Percentiles rank a stretch among this genome's conserved stretches.
Conservation (phyloP, 306 rosid genomes). For the Gynostemma pentaphyllum region DNA sequence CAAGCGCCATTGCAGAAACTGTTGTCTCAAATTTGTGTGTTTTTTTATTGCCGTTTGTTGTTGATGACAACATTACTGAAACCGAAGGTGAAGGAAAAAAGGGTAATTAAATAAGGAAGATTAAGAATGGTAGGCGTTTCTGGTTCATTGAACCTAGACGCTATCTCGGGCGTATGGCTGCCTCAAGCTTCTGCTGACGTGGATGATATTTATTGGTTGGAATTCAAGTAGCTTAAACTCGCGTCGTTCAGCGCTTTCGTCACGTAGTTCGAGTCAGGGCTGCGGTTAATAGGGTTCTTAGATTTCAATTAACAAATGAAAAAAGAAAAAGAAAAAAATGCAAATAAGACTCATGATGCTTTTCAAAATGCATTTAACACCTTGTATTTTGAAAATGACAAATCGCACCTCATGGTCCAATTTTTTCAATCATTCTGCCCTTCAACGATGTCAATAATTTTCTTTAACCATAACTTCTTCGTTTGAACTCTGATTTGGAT, state of each 20-base stretch:
- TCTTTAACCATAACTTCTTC: too few relatives aligned
- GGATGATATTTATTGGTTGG: slow-evolving; percentile 3
- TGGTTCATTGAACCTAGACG: slow-evolving; percentile 61
- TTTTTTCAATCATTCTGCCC: too few relatives aligned
- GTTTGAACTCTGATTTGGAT: too few relatives aligned
- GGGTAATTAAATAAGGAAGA: slow-evolving; percentile 2
- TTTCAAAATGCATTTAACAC: too few relatives aligned
- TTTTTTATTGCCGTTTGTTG: not conserved
- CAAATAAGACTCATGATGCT: too few relatives aligned
- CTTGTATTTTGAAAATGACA: too few relatives aligned
- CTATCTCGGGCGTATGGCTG: not conserved
- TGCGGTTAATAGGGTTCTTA: not conserved
- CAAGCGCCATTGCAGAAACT: slow-evolving; percentile 35
- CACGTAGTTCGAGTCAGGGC: slow-evolving; percentile 1
- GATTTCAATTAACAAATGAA: too few relatives aligned
- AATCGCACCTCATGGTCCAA: too few relatives aligned
- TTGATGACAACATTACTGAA: not conserved
- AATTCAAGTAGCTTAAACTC: not conserved
- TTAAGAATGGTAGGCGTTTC: slow-evolving; percentile 6
- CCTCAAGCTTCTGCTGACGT: not conserved
- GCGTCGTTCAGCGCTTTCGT: slow-evolving; percentile 33
- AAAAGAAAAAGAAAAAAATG: too few relatives aligned
- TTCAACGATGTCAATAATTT: too few relatives aligned
- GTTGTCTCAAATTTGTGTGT: not conserved
- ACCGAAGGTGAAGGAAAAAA: not conserved